Evolutionary conservation across 2,329 filamentous ascomycete genomes (phyloP), one percentile per base, ranked within the genome.

Genomic region (Aureobasidium musti): DNA sequence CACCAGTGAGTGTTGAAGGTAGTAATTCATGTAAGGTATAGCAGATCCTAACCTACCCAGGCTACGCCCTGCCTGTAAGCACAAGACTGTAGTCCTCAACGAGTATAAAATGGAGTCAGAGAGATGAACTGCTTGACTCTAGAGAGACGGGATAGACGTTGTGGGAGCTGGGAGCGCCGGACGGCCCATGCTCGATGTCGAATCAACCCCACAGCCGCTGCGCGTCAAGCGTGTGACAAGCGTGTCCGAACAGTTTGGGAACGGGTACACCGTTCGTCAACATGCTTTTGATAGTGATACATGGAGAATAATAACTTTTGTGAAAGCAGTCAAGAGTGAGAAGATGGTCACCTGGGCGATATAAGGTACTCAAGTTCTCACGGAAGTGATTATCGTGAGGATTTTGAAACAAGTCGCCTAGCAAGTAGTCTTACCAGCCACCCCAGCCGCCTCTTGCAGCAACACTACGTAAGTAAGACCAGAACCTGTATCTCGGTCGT

Each of bases 371-470:
- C 43, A 19, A 49, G 45, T n/a, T 35, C 39, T 21, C 14, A 14
- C 14, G 59, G 7, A 39, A 37, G 57, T 49, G 41, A 37, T 35
- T 41, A 21, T 59, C 54, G 57, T 49, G 43, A 47, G 49, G 57
- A 7, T 8, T 37, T 21, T 30, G 35, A 30, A 41, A 52, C 23
- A 52, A 45, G 23, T 63, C 21, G 59, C 28, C 21, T 41, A 23
- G 43, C 17, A 33, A 52, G 43, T 30, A 63, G 59, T 52, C 33
- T 49, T 49, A 61, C 57, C 57, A 52, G 59, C 59, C 59, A 63
- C 45, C 59, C 59, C 59, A 63, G 59, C 59, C 59, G 45, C 59
- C 59, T 63, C 59, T 52, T 63, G 59, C 59, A 63, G 59, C 59
- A 63, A 45, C 45, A 63, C 59, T 63, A 63, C 59, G 59, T 63